These are phyloP conservation scores for Pichia gijzeniarum DNA, from an alignment of 805 yeast genomes.

Conservation along the genomic window DNA sequence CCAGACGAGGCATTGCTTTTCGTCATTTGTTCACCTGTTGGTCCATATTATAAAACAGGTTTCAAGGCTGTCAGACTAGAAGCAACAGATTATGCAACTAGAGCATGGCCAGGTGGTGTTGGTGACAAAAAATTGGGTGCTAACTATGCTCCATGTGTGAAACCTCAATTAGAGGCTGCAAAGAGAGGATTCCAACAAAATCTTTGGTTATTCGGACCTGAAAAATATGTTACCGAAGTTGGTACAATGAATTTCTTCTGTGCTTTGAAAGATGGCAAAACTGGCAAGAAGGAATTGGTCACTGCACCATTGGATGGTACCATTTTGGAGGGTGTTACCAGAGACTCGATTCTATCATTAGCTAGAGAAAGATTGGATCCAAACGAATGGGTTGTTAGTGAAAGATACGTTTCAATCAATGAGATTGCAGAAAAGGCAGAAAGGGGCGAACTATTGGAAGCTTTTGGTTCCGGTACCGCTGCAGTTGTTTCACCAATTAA, in stretches of 20 bases:
- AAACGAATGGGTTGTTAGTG: constrained; percentile 74
- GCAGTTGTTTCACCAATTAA: constrained; percentile 93
- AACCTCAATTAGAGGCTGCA: constrained; percentile 89
- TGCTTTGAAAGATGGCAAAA: constrained; percentile 65
- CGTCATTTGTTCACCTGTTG: constrained; percentile 92
- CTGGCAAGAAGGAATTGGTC: constrained; percentile 84
- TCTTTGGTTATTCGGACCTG: constrained; percentile 92
- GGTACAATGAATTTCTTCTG: constrained; percentile 97
- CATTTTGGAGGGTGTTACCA: constrained; percentile 92
- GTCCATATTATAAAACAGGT: constrained; percentile 92
- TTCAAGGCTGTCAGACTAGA: constrained; percentile 92
- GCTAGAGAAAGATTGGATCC: constrained; percentile 71
- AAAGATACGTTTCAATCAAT: constrained; percentile 74
- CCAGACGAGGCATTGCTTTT: constrained; percentile 79
- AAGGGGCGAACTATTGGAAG: constrained; percentile 83
- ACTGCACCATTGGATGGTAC: constrained; percentile 98
- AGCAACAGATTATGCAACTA: constrained; percentile 91
- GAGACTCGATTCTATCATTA: constrained; percentile 77
- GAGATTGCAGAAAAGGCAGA: constrained; percentile 76
- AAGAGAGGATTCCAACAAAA: constrained; percentile 90
- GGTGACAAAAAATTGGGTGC: constrained; percentile 97
- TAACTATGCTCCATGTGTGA: constrained; percentile 92
- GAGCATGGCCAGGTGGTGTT: constrained; percentile 99
- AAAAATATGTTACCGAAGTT: constrained; percentile 84
- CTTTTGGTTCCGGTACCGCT: constrained; percentile 97